These are phyloP conservation scores for Rhynchospora breviuscula DNA, from an alignment of 176 grass and related monocot genomes.

Conservation along the genomic window DNA sequence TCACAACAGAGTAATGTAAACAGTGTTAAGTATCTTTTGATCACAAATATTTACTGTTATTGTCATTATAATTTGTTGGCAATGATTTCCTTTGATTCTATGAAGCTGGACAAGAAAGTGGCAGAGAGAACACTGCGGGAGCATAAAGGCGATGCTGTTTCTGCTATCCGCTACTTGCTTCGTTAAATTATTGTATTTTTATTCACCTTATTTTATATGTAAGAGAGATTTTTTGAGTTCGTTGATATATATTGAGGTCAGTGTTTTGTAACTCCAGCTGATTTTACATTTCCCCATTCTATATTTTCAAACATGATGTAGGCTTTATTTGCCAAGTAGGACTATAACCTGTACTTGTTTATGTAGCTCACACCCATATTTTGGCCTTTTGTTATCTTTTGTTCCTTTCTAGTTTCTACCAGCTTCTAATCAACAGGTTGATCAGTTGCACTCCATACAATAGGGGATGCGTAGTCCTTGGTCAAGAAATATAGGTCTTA, in stretches of 20 bases:
- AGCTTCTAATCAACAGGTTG: no score
- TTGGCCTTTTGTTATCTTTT: background rate
- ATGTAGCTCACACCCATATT: background rate
- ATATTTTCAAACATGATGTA: background rate
- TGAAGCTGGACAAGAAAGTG: constrained; percentile 92
- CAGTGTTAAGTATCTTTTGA: background rate
- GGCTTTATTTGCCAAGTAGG: background rate
- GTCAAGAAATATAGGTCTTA: no score
- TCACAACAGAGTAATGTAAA: background rate
- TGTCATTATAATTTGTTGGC: background rate
- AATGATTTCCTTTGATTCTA: constrained; percentile 1
- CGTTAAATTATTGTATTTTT: constrained; percentile 25
- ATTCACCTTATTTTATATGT: constrained; percentile 3
- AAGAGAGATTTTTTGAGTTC: background rate
- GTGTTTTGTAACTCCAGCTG: background rate
- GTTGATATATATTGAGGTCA: background rate
- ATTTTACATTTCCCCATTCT: background rate
- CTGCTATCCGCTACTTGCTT: constrained; percentile 67
- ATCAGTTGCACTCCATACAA: no score
- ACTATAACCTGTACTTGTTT: background rate
- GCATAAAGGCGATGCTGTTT: constrained; percentile 87
- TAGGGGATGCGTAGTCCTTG: no score
- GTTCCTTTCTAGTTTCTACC: background rate
- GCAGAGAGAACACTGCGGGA: constrained; percentile 89
- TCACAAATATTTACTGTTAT: background rate